Base-by-base conservation (phyloP, 2,329 filamentous ascomycete species). In the Falciphora oryzae region DNA sequence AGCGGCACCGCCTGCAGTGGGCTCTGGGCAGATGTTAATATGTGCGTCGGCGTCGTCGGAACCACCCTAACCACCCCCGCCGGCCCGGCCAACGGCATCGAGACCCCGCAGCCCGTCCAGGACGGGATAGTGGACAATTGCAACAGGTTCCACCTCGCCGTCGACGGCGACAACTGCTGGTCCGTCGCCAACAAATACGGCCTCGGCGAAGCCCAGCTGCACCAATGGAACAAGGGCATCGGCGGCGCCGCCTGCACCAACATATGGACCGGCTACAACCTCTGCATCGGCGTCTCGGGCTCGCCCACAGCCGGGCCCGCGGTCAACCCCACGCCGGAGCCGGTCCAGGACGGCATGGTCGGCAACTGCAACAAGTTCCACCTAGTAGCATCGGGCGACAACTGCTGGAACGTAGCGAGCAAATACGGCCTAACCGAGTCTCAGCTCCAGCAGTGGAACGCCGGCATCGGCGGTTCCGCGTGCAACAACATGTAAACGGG, bases 271-370 rank as follows among this genome's bases (percentile, higher is more conserved):
- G 68, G 65, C 50, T 67, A 68, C 65, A 66, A 68, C 57, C 65
- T 70, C 53, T 71, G 69, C 60, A 66, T 69, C 25, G 59, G 66
- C 25, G 64, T 66, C 2, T 60, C 61, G 16, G 44, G 31, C 18
- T 60, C 59, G 18, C 18, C 11, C 32, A 50, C 60, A 38, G 16
- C 28, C 22, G 35, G 13, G 27, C 25, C 35, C 11, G n/a, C 32
- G 61, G 28, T 50, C 61, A 50, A 53, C 29, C 38, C 38, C 29
- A 50, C 61, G 25, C 65, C 65, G n/a, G 27, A 38, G 18, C 63
- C 65, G 27, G 63, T 50, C 18, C 65, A 66, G 64, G 31, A 59
- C 29, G 62, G 62, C 57, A 65, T 64, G 63, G 63, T 44, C 22
- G 38, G 22, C 27, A 61, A 63, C 63, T 67, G 66, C 57, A 57